Conservation (phyloP, 345 rosid genomes). For the Rubroshorea leprosula region DNA sequence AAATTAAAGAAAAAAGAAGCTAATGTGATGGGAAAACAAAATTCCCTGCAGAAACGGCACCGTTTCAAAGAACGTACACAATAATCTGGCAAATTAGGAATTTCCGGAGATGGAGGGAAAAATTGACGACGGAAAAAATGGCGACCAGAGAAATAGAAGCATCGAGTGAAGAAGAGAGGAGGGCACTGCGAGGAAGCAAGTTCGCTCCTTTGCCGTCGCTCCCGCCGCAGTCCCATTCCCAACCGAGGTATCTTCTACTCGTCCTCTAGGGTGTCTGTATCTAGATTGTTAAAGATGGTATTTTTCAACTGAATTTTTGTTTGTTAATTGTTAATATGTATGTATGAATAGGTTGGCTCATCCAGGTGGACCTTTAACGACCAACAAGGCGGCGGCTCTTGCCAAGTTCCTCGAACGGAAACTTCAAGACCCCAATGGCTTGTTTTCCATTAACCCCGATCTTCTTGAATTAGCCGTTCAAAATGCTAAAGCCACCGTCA, state of each 20-base stretch:
- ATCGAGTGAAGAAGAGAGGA: constrained; percentile 81
- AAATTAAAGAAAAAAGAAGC: too few relatives aligned
- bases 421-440: constrained; percentile 76
- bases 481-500: constrained; percentile 58
- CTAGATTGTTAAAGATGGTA: background rate
- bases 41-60: too few relatives aligned
- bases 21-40: too few relatives aligned
- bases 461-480: constrained; percentile 76
- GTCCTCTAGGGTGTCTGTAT: constrained; percentile 8
- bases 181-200: constrained; percentile 93
- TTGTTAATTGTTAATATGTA: background rate
- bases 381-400: constrained; percentile 89
- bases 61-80: background rate
- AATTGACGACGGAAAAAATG: constrained; percentile 19
- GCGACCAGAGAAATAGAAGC: constrained; percentile 34
- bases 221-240: constrained; percentile 32
- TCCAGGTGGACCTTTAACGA: constrained; percentile 90
- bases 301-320: background rate
- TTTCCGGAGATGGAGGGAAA: constrained; percentile 8
- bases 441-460: constrained; percentile 63
- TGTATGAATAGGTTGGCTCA: constrained; percentile 79
- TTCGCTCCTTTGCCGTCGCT: constrained; percentile 84
- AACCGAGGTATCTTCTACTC: constrained; percentile 40
- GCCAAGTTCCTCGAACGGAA: constrained; percentile 89
- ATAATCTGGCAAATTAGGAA: background rate